Percentiles rank a stretch among this genome's conserved stretches.
Conservation (phyloP, 1,139 yeast species). For the Keqinozyma sinolaborantium region DNA sequence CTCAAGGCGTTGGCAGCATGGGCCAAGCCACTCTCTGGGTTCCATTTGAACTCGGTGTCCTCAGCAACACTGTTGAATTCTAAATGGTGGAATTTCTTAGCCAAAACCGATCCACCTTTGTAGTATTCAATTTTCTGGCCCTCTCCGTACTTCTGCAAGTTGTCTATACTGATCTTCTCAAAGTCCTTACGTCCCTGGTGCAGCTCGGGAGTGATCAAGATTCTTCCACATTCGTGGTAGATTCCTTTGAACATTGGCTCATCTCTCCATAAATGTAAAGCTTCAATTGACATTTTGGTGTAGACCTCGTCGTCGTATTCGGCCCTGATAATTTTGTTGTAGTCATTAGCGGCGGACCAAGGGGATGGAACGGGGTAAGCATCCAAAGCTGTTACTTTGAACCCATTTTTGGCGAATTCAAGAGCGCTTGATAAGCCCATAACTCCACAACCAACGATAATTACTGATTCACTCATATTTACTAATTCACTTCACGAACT, state of each 20-base stretch:
- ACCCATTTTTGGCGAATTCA: conserved; percentile 12
- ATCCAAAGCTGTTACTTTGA: conserved; percentile 25
- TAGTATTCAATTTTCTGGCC: conserved; percentile 20
- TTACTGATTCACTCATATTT: conserved; percentile 10
- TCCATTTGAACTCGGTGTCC: conserved; percentile 10
- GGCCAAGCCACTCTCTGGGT: conserved; percentile 27
- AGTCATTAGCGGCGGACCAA: conserved; percentile 46
- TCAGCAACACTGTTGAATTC: conserved; percentile 16
- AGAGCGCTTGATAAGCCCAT: conserved; percentile 17
- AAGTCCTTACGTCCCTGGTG: conserved; percentile 23
- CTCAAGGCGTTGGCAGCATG: conserved; percentile 25
- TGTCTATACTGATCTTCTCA: conserved; percentile 27
- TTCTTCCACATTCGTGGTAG: conserved; percentile 34
- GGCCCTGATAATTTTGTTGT: conserved; percentile 44
- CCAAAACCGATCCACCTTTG: conserved; percentile 22
- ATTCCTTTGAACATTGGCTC: conserved; percentile 25
- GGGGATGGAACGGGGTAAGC: conserved; percentile 41
- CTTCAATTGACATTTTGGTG: conserved; percentile 37
- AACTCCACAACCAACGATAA: conserved; percentile 20
- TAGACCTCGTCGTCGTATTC: conserved; percentile 36
- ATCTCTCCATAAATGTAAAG: conserved; percentile 32
- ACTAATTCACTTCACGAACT: no score
- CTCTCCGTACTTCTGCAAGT: conserved; percentile 23
- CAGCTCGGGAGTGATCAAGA: conserved; percentile 15
- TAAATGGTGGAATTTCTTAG: conserved; percentile 20